phyloP scores from a whole-genome alignment of 805 yeast species.

The Wickerhamomyces mucosus region DNA sequence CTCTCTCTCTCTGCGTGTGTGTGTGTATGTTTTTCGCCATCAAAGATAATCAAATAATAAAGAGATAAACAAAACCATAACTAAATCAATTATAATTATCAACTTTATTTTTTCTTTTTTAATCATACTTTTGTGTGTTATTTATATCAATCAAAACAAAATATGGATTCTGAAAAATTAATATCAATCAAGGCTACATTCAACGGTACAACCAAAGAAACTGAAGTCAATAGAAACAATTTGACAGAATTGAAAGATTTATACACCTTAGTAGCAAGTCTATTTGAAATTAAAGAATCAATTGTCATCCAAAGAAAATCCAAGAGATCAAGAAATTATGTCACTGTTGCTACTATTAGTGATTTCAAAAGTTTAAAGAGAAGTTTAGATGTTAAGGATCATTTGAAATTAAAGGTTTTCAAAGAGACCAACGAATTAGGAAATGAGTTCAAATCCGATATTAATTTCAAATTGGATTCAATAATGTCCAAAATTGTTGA shows the following conservation, averaged over 20 bases:
- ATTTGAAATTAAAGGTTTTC: slow-evolving; percentile 7
- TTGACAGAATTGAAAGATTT: background rate
- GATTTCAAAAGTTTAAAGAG: slow-evolving; percentile 9
- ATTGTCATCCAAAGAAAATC: slow-evolving; percentile 9
- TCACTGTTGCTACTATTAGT: slow-evolving; percentile 1
- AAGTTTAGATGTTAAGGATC: slow-evolving; percentile 10
- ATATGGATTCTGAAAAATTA: background rate
- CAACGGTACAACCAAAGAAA: background rate
- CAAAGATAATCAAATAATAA: no score
- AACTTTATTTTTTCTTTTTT: no score
- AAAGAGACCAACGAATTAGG: background rate
- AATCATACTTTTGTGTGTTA: no score
- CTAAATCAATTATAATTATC: no score
- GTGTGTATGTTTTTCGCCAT: no score
- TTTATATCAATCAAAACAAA: no score
- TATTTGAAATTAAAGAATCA: background rate
- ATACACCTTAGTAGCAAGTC: background rate
- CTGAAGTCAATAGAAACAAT: background rate
- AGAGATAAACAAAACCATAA: no score
- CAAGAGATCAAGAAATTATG: slow-evolving; percentile 7
- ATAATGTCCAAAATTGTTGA: background rate
- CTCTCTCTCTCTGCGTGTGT: no score
- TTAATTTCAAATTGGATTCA: background rate
- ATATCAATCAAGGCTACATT: background rate
- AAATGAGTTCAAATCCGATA: background rate